These are phyloP conservation scores for Trichoderma simmonsii DNA, from an alignment of 2,329 filamentous ascomycete species.

Conservation along the genomic window DNA sequence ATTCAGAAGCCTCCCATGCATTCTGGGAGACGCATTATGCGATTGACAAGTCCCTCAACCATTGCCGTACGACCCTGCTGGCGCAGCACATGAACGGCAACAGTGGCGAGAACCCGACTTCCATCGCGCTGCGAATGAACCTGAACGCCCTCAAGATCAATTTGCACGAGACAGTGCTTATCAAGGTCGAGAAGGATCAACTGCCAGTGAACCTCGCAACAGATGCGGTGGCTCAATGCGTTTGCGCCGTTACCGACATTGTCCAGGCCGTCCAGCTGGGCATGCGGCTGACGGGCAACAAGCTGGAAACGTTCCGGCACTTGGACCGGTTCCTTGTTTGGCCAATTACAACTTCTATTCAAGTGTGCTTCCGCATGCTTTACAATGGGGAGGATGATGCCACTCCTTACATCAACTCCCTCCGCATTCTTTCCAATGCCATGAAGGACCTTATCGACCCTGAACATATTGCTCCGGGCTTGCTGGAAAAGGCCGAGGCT, in stretches of 20 bases:
- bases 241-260: conserved; percentile 2
- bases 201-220: not conserved
- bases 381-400: not conserved
- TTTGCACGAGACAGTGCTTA: conserved; percentile 13
- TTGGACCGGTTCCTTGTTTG: conserved; percentile 11
- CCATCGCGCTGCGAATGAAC: conserved; percentile 4
- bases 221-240: not conserved
- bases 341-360: conserved; percentile 14
- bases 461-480: not conserved
- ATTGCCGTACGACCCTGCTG: not conserved
- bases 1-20: not conserved
- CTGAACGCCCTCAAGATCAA: conserved; percentile 1
- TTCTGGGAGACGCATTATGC: conserved; percentile 15
- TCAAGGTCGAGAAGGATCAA: conserved; percentile 1
- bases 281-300: not conserved
- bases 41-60: conserved; percentile 1
- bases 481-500: not conserved
- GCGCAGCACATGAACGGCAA: conserved; percentile 1
- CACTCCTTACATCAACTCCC: not conserved
- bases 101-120: not conserved
- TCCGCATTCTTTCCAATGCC: not conserved
- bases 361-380: conserved; percentile 15
- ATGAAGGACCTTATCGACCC: conserved; percentile 1
- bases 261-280: conserved; percentile 1
- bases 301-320: not conserved